Evolutionary conservation across 2,329 filamentous ascomycete species (phyloP), one percentile per base, ranked within the genome.

Genomic region (Pestalotiopsis sp.): DNA sequence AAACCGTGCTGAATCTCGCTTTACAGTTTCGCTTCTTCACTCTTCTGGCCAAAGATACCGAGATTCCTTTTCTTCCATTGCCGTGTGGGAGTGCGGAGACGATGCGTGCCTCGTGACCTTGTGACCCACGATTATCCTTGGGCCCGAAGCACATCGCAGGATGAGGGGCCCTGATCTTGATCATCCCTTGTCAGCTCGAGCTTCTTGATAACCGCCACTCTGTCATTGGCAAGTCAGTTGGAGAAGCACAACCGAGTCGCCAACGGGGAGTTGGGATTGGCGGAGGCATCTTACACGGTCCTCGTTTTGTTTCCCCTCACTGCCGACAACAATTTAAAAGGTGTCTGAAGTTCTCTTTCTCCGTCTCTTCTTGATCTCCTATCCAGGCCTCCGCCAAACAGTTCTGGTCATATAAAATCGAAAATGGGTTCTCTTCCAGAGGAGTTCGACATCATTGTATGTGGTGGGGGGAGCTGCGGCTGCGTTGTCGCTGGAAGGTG

Each of bases 371-470:
- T 13, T 52, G 45, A 17, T 11, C 57, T 52, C n/a, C 2, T n/a
- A 11, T 3, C 17, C n/a, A 52, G 17, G 17, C 3, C n/a, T 20
- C 7, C 12, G 17, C 20, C 45, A n/a, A 52, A 20, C 20, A 20
- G 7, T 52, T 7, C 45, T 20, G 17, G 9, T 25, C 57, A 13
- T 13, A 62, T 17, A 49, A 14, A 64, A 4, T 6, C 45, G 60
- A 74, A 70, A 23, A 81, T 82, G 79, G 77, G 78, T 69, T 71
- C 75, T 67, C 76, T 94, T 71, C 91, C 92, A 45, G 91, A 94
- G 69, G 92, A 94, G 83, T 92, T 93, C 76, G 92, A 94, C 78
- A 93, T 94, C 74, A 94, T 94, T 74, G 91, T 94, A 38, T 92
- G 90, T 72, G 92, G 92, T 75, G 92, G 92, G 75, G 92, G 92